These are phyloP conservation scores for Vigna unguiculata DNA, from an alignment of 306 rosid genomes.

Conservation along the genomic window DNA sequence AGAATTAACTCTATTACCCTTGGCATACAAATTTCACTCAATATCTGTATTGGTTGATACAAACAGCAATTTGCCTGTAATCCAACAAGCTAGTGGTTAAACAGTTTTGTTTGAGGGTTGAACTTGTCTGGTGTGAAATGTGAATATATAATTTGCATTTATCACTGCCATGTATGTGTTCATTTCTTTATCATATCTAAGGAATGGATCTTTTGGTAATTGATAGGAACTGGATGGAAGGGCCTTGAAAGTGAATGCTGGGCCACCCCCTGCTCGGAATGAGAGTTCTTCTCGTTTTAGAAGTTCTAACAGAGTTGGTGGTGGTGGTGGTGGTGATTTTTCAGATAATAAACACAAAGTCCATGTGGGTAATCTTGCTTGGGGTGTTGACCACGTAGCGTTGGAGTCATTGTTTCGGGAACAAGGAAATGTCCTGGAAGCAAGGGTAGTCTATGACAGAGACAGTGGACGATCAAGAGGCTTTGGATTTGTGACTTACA, in stretches of 20 bases:
- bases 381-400: slow-evolving; percentile 90
- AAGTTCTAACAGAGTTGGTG: slow-evolving; percentile 11
- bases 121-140: slow-evolving; percentile 26
- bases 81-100: background rate
- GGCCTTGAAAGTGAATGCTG: slow-evolving; percentile 79
- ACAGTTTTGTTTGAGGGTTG: slow-evolving; percentile 26
- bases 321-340: slow-evolving; percentile 52
- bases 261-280: slow-evolving; percentile 76
- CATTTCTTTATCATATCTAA: slow-evolving; percentile 29
- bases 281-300: slow-evolving; percentile 51
- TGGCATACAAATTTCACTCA: background rate
- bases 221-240: slow-evolving; percentile 84
- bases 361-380: slow-evolving; percentile 87
- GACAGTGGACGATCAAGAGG: slow-evolving; percentile 99
- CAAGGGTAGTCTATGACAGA: slow-evolving; percentile 89
- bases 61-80: background rate
- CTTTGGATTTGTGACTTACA: slow-evolving; percentile 87
- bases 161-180: slow-evolving; percentile 17
- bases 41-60: background rate
- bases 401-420: slow-evolving; percentile 78
- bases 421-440: slow-evolving; percentile 86
- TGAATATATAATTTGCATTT: background rate
- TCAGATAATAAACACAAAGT: slow-evolving; percentile 61
- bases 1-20: background rate
- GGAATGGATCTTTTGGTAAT: slow-evolving; percentile 28